Conservation (phyloP, 306 rosid species). For the Rosa rugosa region DNA sequence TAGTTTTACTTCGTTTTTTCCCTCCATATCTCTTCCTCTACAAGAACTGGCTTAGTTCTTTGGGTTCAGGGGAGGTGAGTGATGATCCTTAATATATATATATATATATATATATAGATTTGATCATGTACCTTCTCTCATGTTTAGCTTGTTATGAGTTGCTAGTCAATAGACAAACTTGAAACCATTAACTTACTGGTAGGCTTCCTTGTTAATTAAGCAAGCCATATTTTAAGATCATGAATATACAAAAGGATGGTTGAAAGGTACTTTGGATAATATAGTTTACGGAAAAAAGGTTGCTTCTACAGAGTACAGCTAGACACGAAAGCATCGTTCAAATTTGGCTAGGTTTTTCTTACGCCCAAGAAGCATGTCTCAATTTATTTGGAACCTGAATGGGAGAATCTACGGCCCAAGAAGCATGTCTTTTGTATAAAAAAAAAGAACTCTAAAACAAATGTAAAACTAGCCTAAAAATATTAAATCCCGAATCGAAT, state of each 20-base stretch:
- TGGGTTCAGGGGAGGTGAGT: background rate
- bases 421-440: too few relatives aligned
- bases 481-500: too few relatives aligned
- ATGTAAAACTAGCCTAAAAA: too few relatives aligned
- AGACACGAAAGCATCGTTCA: background rate
- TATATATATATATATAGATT: background rate
- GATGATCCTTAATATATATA: background rate
- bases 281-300: too few relatives aligned
- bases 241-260: background rate
- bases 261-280: background rate
- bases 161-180: background rate
- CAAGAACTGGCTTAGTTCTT: background rate
- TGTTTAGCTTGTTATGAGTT: background rate
- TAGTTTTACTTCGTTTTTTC: slow-evolving; percentile 4
- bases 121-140: background rate
- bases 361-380: too few relatives aligned
- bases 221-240: background rate
- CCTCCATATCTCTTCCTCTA: slow-evolving; percentile 26
- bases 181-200: background rate
- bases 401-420: too few relatives aligned
- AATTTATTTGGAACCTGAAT: too few relatives aligned
- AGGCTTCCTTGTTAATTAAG: background rate
- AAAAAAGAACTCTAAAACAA: too few relatives aligned
- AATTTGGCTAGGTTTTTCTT: too few relatives aligned
- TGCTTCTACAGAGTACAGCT: too few relatives aligned